phyloP scores from a whole-genome alignment of 768 basidiomycete species.

The Hemileccinum rubropunctum region DNA sequence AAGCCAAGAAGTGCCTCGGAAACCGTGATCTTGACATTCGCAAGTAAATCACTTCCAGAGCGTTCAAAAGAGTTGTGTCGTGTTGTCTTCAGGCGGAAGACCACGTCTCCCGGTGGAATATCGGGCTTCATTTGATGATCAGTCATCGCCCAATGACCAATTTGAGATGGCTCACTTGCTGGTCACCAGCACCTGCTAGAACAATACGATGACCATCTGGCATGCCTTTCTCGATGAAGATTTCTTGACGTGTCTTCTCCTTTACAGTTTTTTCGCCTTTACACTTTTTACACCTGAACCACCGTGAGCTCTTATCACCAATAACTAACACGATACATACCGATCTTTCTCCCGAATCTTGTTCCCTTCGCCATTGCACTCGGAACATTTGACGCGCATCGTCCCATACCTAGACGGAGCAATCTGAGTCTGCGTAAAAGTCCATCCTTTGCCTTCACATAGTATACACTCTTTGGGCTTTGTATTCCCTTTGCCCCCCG shows the following conservation, averaged over 20 bases:
- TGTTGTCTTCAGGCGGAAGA: constrained; percentile 69
- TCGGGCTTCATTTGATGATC: constrained; percentile 61
- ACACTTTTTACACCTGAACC: constrained; percentile 87
- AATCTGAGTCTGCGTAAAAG: constrained; percentile 53
- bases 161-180: constrained; percentile 52
- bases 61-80: constrained; percentile 83
- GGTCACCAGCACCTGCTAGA: constrained; percentile 88
- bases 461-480: constrained; percentile 78
- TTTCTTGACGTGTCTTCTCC: constrained; percentile 88
- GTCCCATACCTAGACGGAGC: constrained; percentile 47
- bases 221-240: constrained; percentile 87
- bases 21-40: constrained; percentile 80
- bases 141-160: not conserved
- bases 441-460: constrained; percentile 86
- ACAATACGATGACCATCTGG: constrained; percentile 80
- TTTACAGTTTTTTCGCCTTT: constrained; percentile 81
- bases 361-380: constrained; percentile 67
- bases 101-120: constrained; percentile 84
- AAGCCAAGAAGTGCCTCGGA: constrained; percentile 97
- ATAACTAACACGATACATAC: constrained; percentile 37
- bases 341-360: constrained; percentile 82
- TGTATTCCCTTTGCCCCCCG: constrained; percentile 79
- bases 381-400: constrained; percentile 56
- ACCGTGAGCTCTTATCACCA: constrained; percentile 2
- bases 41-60: constrained; percentile 75